These are phyloP conservation scores for Annulohypoxylon truncatum DNA, from an alignment of 2,329 filamentous ascomycete genomes.

Conservation along the genomic window DNA sequence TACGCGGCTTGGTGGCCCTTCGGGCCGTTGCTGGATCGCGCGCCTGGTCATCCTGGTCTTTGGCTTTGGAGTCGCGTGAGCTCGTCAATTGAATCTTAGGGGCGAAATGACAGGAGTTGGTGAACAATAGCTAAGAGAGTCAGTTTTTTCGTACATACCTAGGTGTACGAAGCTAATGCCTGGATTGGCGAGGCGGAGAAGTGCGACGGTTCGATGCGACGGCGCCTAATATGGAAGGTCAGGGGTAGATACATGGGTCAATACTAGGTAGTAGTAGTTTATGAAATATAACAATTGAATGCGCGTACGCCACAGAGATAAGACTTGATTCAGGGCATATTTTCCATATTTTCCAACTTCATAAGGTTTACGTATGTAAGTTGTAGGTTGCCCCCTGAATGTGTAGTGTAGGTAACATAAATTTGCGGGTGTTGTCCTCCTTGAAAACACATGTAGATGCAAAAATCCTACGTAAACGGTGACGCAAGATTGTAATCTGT, in stretches of 20 bases:
- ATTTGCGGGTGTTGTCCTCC: too few species aligned
- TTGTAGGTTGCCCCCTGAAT: too few species aligned
- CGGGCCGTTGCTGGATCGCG: constrained; percentile 15
- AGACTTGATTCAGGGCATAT: neutral
- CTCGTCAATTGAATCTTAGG: neutral
- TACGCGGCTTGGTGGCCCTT: constrained; percentile 39
- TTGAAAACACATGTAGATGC: too few species aligned
- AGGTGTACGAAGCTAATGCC: neutral
- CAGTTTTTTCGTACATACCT: neutral
- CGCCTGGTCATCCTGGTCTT: constrained; percentile 44
- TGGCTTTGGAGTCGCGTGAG: too few species aligned
- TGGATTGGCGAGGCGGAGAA: constrained; percentile 14
- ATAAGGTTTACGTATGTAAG: neutral
- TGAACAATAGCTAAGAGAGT: neutral
- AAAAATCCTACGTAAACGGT: too few species aligned
- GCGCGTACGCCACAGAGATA: neutral
- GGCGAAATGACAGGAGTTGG: neutral
- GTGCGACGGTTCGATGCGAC: neutral
- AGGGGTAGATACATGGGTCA: constrained; percentile 4
- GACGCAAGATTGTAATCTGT: neutral
- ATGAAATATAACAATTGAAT: neutral
- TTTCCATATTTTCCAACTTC: neutral
- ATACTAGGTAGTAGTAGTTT: neutral
- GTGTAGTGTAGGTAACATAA: too few species aligned
- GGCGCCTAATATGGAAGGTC: constrained; percentile 23